Evolutionary conservation across 768 basidiomycete genomes (phyloP), one percentile per base, ranked within the genome.

Genomic region (Trichaptum fuscoviolaceum): DNA sequence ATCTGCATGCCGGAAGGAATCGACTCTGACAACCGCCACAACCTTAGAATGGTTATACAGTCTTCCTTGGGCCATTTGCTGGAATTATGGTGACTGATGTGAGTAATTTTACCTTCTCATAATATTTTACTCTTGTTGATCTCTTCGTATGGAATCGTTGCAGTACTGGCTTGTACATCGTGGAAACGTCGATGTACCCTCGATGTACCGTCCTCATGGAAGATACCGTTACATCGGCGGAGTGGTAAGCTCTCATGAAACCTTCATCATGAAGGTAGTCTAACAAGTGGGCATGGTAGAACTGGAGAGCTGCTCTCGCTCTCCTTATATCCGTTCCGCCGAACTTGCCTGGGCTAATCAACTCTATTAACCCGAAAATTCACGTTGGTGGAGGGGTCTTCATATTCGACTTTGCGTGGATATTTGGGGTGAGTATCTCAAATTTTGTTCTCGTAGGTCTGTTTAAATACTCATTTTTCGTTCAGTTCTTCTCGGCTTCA

Each of bases 51-150:
- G 92, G 91, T 2, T 95, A 94, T 72, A 89, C 92, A 0, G 88
- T 95, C 24, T 93, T 96, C 74, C 80, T 96, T 24, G 92, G 92
- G 0, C 94, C 94, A 0, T 89, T 96, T 69, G 87, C 90, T 35
- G 91, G 89, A 25, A 87, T 95, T 65, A 84, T 89, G 81, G 82
- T 84, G 66, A 78, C 80, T 25, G 83, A 84, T 64, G 81, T 89
- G 71, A 69, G 88, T 78, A 17, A 62, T 23, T 52, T 35, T 35
- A 35, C 17, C 17, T 64, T 23, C 57, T 26, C 36, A 58, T 36
- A 30, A 34, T 63, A 18, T 27, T 42, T 10, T 27, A 60, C 23
- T 52, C 10, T 25, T 4, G 42, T 12, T n/a, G 34, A 25, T 35
- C 66, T 60, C 18, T 66, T 67, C 62, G 57, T 68, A 61, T 59